Evolutionary conservation across 2,329 filamentous ascomycete genomes (phyloP), one percentile per base, ranked within the genome.

Genomic region (Aurifilum marmelostoma): DNA sequence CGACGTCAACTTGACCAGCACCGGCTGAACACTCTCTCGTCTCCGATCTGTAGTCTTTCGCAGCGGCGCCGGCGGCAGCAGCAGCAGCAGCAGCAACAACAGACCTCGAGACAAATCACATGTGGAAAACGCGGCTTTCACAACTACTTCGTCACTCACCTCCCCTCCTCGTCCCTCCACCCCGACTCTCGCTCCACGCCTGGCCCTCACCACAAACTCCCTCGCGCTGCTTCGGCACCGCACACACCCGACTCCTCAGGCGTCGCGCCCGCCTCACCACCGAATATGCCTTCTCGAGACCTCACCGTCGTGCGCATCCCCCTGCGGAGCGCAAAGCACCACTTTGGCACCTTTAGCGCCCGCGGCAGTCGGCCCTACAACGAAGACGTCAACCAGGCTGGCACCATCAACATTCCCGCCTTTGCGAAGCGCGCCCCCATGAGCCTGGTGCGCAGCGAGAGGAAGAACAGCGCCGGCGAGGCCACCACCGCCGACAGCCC

Each of bases 71-170:
- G 61, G 52, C 67, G 21, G 7, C 43, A 67, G 65, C 64, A 66
- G 63, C 67, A 65, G 62, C 65, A 66, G 60, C 64, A 66, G 63
- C 67, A 65, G 62, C 65, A 66, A 52, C 67, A 63, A 52, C 41
- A 65, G 41, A 52, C 24, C 5, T 27, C 58, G 47, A 66, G 63
- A 47, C 64, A 62, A 27, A 54, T 58, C 52, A 43, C 54, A 24
- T 58, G 63, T 14, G 66, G 65, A 14, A 52, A 39, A 69, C 86
- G 87, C 62, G 79, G 80, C 72, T 98, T 98, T 79, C 94, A 97
- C 82, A 94, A 97, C 75, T 98, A 99, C 83, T 99, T 99, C 79
- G 93, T 98, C 70, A 97, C 96, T 11, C 93, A 97, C 79, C 87
- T 99, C 1, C 95, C 96, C 5, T 97, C 94, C 24, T 97, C 94